Percentiles rank a stretch among this genome's conserved stretches.
Conservation (phyloP, 2,329 filamentous ascomycete species). For the Colletotrichum orbiculare region DNA sequence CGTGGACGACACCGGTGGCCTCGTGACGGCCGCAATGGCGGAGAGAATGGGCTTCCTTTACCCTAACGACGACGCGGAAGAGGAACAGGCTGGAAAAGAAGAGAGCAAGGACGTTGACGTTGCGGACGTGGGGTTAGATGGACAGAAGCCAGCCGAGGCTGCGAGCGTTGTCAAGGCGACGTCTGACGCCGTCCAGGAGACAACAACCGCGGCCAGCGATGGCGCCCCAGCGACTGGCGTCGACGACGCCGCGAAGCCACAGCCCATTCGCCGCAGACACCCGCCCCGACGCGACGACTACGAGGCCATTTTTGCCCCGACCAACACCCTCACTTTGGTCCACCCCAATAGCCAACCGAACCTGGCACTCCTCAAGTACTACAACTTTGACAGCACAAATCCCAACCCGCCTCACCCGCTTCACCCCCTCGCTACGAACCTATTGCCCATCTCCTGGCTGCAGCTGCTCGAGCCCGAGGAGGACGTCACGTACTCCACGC, state of each 20-base stretch:
- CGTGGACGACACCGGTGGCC: slow-evolving; percentile 86
- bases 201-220: slow-evolving; percentile 17
- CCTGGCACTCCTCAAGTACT: slow-evolving; percentile 87
- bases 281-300: slow-evolving; percentile 56
- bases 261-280: slow-evolving; percentile 15
- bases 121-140: slow-evolving; percentile 23
- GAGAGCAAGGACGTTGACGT: slow-evolving; percentile 35
- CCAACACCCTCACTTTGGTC: slow-evolving; percentile 83
- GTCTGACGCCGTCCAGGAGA: neutral
- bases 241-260: slow-evolving; percentile 15
- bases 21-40: slow-evolving; percentile 84
- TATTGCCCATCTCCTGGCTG: slow-evolving; percentile 90
- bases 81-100: slow-evolving; percentile 45
- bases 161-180: neutral
- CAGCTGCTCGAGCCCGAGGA: slow-evolving; percentile 83
- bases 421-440: slow-evolving; percentile 86
- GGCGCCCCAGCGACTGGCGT: slow-evolving; percentile 5
- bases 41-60: slow-evolving; percentile 89
- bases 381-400: slow-evolving; percentile 80
- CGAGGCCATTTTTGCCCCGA: slow-evolving; percentile 73
- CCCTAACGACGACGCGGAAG: slow-evolving; percentile 45
- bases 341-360: slow-evolving; percentile 90
- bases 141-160: slow-evolving; percentile 22
- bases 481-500: slow-evolving; percentile 78
- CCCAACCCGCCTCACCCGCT: slow-evolving; percentile 63